Conservation (phyloP, 225 moss, liverwort and hornwort genomes). For the Antitrichia curtipendula region DNA sequence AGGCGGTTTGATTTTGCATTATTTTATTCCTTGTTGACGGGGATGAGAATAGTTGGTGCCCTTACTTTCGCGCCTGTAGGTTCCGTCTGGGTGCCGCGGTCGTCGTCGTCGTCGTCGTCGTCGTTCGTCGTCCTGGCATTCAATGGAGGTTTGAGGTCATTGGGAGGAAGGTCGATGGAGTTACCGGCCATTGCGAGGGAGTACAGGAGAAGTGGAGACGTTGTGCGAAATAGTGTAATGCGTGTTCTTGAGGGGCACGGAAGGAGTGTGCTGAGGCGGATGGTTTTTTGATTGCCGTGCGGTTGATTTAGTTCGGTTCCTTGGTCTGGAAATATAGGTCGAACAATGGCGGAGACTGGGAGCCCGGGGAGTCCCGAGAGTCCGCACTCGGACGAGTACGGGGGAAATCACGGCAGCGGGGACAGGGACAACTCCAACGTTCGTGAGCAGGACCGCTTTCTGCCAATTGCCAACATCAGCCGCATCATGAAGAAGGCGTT, state of each 20-base stretch:
- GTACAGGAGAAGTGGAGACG: neutral
- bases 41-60: neutral
- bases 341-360: conserved; percentile 66
- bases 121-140: neutral
- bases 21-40: neutral
- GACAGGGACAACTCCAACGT: conserved; percentile 85
- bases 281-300: neutral
- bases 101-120: neutral
- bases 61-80: neutral
- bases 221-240: neutral
- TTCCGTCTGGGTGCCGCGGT: neutral
- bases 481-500: conserved; percentile 92
- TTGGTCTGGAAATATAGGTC: conserved; percentile 1
- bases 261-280: neutral
- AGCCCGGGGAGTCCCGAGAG: conserved; percentile 81
- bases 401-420: conserved; percentile 69
- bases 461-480: conserved; percentile 94
- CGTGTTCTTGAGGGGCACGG: neutral
- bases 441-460: conserved; percentile 91
- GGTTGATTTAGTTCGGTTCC: neutral
- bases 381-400: conserved; percentile 90
- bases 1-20: neutral
- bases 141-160: neutral
- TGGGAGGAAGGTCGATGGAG: neutral
- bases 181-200: neutral